Base-by-base conservation (phyloP, 2,329 filamentous ascomycete genomes). In the Cladophialophora carrionii region DNA sequence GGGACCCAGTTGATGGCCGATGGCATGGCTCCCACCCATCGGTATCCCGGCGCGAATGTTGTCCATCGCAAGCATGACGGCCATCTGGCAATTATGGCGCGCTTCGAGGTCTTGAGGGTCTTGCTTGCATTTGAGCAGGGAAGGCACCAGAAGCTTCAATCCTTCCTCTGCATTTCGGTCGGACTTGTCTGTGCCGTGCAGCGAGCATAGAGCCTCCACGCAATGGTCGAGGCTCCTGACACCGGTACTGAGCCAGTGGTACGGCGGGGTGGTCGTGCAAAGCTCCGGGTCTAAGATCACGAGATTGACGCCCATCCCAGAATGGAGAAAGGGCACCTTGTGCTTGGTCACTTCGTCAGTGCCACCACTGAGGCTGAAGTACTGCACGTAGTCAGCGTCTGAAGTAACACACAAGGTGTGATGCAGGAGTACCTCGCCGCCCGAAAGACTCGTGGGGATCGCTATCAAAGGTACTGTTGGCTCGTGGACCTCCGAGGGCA, bases 161-260 rank as follows among this genome's bases (percentile, higher is more conserved):
- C 79, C 82, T 57, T 74, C 70, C 48, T 71, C 68, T 0, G 77
- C 78, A n/a, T 74, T 71, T 0, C 72, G 69, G 10, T 81, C 79
- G 5, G 74, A 74, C 14, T 70, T 71, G 0, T 69, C 46, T 0
- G 73, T 77, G 10, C 70, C 72, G 1, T 72, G 63, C 1, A 78
- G 70, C 0, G 80, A 81, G 65, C 81, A 84, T 2, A 83, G 71
- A 0, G 81, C 81, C 73, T 87, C 84, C 2, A 86, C 80, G 61
- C 83, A 86, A 69, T 86, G 84, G 67, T 87, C 84, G 0, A 87
- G 78, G 0, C 82, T 79, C 6, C 84, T 78, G 7, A 87, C 77
- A 0, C 86, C 85, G 0, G 84, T 85, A 46, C 81, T 83, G 1
- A 87, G 75, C 85, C 85, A 88, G 20, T 85, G 76, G 22, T 75